Evolutionary conservation across 208 protist species (phyloP).

Genomic region (Trypanosoma conorhini): DNA sequence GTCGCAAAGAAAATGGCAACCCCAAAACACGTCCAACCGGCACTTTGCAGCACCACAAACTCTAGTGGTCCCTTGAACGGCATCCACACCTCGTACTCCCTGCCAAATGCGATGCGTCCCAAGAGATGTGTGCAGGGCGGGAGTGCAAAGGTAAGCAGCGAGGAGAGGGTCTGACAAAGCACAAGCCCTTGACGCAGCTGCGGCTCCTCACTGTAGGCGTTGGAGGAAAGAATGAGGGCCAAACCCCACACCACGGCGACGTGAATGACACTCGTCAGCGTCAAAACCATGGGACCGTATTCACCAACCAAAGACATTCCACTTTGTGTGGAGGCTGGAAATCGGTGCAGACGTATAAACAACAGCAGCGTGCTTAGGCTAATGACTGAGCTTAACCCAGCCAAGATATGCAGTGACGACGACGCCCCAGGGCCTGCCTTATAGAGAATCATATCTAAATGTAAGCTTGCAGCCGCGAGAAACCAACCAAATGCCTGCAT

Average conservation of each 20-base stretch:
- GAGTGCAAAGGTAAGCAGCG: conserved; percentile 54
- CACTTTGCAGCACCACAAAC: conserved; percentile 61
- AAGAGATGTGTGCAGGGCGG: conserved; percentile 69
- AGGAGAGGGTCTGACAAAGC: conserved; percentile 34
- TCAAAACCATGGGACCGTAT: conserved; percentile 32
- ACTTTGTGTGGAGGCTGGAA: conserved; percentile 14
- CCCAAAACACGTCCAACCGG: conserved; percentile 64
- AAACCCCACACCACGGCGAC: conserved; percentile 23
- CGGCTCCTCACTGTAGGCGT: conserved; percentile 4
- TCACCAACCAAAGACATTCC: conserved; percentile 15
- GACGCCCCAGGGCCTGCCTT: conserved; percentile 27
- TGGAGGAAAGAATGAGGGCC: conserved; percentile 24
- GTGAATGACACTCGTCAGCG: conserved; percentile 25
- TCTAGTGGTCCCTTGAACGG: conserved; percentile 54
- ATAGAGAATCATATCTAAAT: conserved; percentile 41
- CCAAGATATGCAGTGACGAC: conserved; percentile 54
- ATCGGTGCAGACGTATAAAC: conserved; percentile 42
- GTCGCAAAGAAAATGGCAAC: conserved; percentile 57
- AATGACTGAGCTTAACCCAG: conserved; percentile 49
- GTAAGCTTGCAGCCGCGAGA: conserved; percentile 33
- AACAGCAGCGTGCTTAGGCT: conserved; percentile 47
- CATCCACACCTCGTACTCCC: conserved; percentile 63
- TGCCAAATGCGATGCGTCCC: conserved; percentile 55
- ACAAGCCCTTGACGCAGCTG: conserved; percentile 28
- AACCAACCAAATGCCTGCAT: conserved; percentile 55